These are phyloP conservation scores for Lachnellula cervina DNA, from an alignment of 2,329 filamentous ascomycete species.

Conservation along the genomic window DNA sequence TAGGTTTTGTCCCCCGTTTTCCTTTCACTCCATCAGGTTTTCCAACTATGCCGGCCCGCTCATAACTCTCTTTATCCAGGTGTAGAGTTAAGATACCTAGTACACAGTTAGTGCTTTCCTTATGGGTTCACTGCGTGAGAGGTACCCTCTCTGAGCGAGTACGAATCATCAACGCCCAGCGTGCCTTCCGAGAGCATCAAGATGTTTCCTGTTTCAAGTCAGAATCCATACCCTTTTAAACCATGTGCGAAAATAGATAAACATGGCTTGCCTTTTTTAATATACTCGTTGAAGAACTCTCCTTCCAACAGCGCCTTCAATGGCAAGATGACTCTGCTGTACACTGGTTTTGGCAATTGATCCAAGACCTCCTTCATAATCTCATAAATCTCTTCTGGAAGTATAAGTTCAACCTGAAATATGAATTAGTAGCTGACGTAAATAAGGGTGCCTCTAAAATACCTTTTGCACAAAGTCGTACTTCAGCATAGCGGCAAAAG, in stretches of 20 bases:
- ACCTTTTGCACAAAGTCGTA: constrained; percentile 68
- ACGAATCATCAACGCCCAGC: constrained; percentile 65
- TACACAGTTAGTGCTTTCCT: neutral
- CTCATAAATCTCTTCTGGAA: constrained; percentile 60
- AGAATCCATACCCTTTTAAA: constrained; percentile 4
- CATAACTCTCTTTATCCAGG: constrained; percentile 76
- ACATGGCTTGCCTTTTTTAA: constrained; percentile 51
- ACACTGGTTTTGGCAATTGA: constrained; percentile 41
- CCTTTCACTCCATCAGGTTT: constrained; percentile 58
- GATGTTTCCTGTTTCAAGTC: constrained; percentile 56
- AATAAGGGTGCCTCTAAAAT: constrained; percentile 10
- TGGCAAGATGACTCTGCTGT: constrained; percentile 67
- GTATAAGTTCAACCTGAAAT: constrained; percentile 60
- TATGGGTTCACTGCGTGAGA: neutral
- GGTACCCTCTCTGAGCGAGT: constrained; percentile 64
- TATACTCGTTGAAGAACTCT: constrained; percentile 76
- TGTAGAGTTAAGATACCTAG: constrained; percentile 70
- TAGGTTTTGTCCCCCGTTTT: constrained; percentile 55
- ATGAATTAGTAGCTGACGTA: constrained; percentile 1
- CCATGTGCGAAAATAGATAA: neutral
- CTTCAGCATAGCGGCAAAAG: constrained; percentile 64
- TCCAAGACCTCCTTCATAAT: constrained; percentile 48
- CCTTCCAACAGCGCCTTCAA: constrained; percentile 67
- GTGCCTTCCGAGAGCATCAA: constrained; percentile 80
- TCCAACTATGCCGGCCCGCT: constrained; percentile 75